phyloP scores from a whole-genome alignment of 257 asterid species.

The Nicotiana obtusifolia region DNA sequence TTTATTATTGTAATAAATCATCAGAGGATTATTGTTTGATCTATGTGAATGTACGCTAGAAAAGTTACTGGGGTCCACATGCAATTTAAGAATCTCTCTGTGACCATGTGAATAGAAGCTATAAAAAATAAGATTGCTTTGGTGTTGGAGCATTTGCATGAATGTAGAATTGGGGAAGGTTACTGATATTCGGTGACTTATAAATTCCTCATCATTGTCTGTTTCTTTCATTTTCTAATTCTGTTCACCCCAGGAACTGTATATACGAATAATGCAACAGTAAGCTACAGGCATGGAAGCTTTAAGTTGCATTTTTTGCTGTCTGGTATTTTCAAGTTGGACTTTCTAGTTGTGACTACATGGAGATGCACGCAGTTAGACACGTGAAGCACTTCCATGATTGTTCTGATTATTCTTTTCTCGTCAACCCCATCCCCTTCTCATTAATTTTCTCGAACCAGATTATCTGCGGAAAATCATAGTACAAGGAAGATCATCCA shows the following conservation, averaged over 20 bases:
- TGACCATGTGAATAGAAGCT: background rate
- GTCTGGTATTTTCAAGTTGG: background rate
- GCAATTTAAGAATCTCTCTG: background rate
- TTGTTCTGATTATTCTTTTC: background rate
- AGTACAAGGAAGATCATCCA: conserved; percentile 93
- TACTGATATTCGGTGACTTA: background rate
- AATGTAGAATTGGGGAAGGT: background rate
- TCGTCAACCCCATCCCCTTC: background rate
- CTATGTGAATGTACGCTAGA: background rate
- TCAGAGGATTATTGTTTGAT: background rate
- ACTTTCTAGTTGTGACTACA: background rate
- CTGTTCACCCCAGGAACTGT: background rate
- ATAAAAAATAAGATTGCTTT: background rate
- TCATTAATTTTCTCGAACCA: conserved; percentile 21
- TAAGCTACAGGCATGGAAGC: background rate
- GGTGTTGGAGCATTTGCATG: background rate
- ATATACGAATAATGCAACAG: background rate
- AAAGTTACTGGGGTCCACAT: background rate
- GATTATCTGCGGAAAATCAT: conserved; percentile 96
- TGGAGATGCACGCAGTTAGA: background rate
- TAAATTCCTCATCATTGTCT: background rate
- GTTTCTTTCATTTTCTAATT: background rate
- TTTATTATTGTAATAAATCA: background rate
- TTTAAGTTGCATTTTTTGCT: background rate
- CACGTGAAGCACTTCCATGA: background rate